Conservation (phyloP, 2,329 filamentous ascomycete species). For the Sporothrix variecibatus region DNA sequence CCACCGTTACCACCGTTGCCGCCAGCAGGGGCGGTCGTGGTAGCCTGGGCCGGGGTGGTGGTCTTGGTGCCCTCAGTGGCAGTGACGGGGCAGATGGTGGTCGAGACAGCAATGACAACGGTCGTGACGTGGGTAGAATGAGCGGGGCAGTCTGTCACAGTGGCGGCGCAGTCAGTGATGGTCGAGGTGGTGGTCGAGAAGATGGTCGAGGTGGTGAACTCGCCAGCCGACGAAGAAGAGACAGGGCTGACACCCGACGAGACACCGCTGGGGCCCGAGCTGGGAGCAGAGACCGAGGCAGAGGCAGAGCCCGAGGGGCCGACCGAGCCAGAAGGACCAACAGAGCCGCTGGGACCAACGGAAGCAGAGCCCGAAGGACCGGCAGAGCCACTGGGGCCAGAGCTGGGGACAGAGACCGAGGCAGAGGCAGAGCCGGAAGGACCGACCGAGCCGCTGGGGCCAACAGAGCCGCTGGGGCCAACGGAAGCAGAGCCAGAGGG, state of each 20-base stretch:
- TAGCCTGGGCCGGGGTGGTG: conserved; percentile 38
- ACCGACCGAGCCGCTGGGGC: neutral
- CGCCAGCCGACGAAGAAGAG: conserved; percentile 21
- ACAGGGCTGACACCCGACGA: conserved; percentile 1
- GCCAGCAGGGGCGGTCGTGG: neutral
- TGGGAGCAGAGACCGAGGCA: neutral
- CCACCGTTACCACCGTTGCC: neutral
- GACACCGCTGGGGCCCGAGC: conserved; percentile 1
- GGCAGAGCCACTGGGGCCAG: conserved; percentile 2
- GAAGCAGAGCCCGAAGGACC: neutral
- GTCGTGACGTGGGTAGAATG: conserved; percentile 48
- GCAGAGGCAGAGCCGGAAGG: neutral
- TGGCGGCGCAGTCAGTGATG: conserved; percentile 52
- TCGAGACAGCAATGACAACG: conserved; percentile 57
- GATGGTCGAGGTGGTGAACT: conserved; percentile 40
- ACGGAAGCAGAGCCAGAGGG: neutral
- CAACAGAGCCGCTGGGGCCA: neutral
- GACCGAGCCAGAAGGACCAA: neutral
- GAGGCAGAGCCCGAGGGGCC: conserved; percentile 7
- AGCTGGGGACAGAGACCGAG: neutral
- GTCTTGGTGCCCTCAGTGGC: conserved; percentile 46
- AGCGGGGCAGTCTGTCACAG: conserved; percentile 55
- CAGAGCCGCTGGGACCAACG: neutral
- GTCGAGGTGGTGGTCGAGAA: conserved; percentile 53
- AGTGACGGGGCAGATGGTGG: conserved; percentile 64